Conservation (phyloP, 202 grass and related monocot genomes). For the Digitaria exilis region DNA sequence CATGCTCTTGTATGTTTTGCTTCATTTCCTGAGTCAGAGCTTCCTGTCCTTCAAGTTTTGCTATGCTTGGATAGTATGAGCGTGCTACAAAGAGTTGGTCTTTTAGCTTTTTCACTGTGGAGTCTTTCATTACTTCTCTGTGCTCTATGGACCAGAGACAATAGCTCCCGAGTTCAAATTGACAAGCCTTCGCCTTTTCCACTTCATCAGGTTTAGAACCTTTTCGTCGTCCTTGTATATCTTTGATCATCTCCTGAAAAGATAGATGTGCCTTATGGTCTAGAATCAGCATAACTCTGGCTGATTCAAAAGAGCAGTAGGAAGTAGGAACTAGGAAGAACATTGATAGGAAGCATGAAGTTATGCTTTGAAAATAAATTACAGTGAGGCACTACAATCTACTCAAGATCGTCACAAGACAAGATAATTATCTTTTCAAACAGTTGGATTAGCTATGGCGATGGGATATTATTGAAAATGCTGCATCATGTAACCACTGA, state of each 20-base stretch:
- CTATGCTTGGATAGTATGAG: constrained; percentile 90
- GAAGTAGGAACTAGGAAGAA: background rate
- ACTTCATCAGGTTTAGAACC: constrained; percentile 51
- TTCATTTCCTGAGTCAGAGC: constrained; percentile 68
- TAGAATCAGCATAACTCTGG: constrained; percentile 17
- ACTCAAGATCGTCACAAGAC: constrained; percentile 7
- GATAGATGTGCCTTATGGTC: constrained; percentile 10
- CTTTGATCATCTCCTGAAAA: constrained; percentile 51
- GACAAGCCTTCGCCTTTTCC: constrained; percentile 59
- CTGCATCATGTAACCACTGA: constrained; percentile 2
- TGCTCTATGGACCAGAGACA: constrained; percentile 91
- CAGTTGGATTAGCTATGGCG: constrained; percentile 4
- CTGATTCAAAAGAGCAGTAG: constrained; percentile 6
- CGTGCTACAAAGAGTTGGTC: constrained; percentile 86
- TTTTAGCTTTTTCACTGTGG: constrained; percentile 76
- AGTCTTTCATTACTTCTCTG: constrained; percentile 79
- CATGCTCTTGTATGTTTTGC: constrained; percentile 94
- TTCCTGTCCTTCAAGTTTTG: constrained; percentile 80
- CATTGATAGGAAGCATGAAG: background rate
- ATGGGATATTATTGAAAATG: background rate
- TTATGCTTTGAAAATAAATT: constrained; percentile 18
- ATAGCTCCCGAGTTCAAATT: constrained; percentile 91
- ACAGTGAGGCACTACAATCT: constrained; percentile 6
- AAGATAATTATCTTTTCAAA: background rate
- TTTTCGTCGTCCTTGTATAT: constrained; percentile 36